phyloP scores from a whole-genome alignment of 1,284 basidiomycete species.

The Porogramme epimiltina region DNA sequence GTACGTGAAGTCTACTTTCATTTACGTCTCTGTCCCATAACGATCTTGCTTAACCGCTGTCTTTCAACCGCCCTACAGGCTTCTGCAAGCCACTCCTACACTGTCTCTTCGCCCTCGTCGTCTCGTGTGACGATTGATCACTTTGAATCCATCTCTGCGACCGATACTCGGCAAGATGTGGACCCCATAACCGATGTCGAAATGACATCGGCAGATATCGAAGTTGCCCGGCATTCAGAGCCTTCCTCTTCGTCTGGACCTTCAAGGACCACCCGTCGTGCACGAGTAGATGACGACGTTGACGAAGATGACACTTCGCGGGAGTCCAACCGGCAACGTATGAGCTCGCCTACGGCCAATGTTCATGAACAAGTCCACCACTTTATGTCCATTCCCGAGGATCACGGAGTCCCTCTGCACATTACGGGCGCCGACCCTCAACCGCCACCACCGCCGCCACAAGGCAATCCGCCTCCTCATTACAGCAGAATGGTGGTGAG shows the following conservation, averaged over 20 bases:
- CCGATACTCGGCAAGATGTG: no score
- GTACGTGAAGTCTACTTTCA: no score
- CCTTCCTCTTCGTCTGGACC: neutral
- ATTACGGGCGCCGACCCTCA: conserved; percentile 3
- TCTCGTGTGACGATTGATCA: no score
- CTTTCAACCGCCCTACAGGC: no score
- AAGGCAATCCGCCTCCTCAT: conserved; percentile 10
- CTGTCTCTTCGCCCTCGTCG: conserved; percentile 1
- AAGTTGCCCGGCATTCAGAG: no score
- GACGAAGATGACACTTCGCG: conserved; percentile 28
- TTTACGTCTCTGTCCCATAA: no score
- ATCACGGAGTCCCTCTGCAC: conserved; percentile 20
- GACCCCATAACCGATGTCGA: conserved; percentile 10
- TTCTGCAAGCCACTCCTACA: neutral
- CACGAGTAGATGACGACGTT: conserved; percentile 31
- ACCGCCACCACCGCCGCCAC: conserved; percentile 2
- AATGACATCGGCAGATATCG: neutral
- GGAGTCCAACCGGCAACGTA: conserved; percentile 32
- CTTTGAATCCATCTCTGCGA: no score
- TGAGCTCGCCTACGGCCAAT: conserved; percentile 22
- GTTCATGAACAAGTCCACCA: conserved; percentile 9
- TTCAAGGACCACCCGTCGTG: conserved; percentile 20
- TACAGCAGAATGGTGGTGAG: conserved; percentile 21
- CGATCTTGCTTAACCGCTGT: no score
- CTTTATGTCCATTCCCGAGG: conserved; percentile 20